A percentile compares a stretch with the other conserved stretches of the same genome.
Evolutionary conservation across 495 filamentous ascomycete genomes (phyloP).

Genomic region (Astrothelium macrocarpum): DNA sequence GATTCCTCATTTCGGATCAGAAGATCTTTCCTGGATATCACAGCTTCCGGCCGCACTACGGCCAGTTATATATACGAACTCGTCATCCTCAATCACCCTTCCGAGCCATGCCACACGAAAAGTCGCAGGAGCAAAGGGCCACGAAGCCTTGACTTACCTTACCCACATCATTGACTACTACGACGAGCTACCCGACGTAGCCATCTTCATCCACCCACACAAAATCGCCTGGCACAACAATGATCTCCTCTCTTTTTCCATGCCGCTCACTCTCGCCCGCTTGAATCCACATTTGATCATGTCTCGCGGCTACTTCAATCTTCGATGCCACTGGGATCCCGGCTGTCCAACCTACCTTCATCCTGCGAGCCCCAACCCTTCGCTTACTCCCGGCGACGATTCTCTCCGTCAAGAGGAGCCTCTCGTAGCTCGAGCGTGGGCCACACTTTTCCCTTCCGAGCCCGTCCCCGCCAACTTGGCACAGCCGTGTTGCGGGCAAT

Average conservation of each 20-base stretch:
- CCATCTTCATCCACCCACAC: conserved; percentile 63
- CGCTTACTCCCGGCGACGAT: conserved; percentile 18
- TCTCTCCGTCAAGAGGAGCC: conserved; percentile 51
- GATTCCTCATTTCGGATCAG: conserved; percentile 1
- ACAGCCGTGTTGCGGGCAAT: conserved; percentile 56
- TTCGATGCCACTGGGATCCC: conserved; percentile 43
- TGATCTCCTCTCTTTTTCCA: conserved; percentile 34
- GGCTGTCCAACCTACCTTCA: conserved; percentile 50
- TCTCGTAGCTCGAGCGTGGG: conserved; percentile 36
- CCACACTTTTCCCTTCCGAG: conserved; percentile 38
- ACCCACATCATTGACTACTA: conserved; percentile 67
- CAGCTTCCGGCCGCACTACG: background rate
- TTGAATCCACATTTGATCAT: conserved; percentile 37
- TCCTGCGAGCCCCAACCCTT: conserved; percentile 34
- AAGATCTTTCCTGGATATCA: background rate
- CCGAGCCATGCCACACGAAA: background rate
- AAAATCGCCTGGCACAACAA: conserved; percentile 59
- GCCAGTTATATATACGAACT: background rate
- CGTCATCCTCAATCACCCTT: background rate
- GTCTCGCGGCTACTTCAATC: conserved; percentile 41
- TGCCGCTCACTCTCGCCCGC: conserved; percentile 34
- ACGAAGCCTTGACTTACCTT: conserved; percentile 68
- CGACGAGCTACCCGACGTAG: conserved; percentile 54
- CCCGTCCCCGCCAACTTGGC: conserved; percentile 44
- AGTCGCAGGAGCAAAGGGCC: conserved; percentile 42